A percentile compares a stretch with the other conserved stretches of the same genome.
Conservation (phyloP, 2,329 filamentous ascomycete genomes). For the Talaromyces sp. region DNA sequence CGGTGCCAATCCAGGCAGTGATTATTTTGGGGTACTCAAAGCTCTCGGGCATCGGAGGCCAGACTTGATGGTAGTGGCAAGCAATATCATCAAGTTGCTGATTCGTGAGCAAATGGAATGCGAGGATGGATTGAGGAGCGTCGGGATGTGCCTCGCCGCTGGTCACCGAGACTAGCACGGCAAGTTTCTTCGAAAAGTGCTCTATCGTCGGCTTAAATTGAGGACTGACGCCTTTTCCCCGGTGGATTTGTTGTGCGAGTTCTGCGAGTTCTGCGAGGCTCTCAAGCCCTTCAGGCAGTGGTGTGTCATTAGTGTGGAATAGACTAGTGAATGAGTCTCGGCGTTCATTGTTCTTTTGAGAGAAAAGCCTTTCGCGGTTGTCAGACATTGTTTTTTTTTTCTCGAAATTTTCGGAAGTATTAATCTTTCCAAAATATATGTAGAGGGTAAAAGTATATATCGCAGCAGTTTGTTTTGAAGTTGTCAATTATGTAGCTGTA, state of each 20-base stretch:
- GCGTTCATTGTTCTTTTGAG: background rate
- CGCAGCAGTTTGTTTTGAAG: background rate
- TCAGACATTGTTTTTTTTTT: background rate
- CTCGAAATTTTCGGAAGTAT: background rate
- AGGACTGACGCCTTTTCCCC: background rate
- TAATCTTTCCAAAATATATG: background rate
- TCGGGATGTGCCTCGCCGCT: conserved; percentile 32
- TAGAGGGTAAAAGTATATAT: background rate
- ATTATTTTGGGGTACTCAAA: conserved; percentile 31
- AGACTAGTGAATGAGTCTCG: background rate
- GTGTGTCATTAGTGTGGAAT: background rate
- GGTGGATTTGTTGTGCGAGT: background rate
- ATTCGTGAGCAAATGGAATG: conserved; percentile 39
- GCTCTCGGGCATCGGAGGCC: conserved; percentile 28
- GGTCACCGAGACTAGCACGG: conserved; percentile 27
- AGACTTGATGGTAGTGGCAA: conserved; percentile 38
- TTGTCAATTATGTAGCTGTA: background rate
- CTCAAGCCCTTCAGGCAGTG: background rate
- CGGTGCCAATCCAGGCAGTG: conserved; percentile 26
- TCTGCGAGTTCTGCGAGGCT: background rate
- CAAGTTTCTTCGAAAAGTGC: background rate
- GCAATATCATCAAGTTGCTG: conserved; percentile 39
- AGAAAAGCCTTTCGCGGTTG: background rate
- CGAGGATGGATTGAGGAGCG: conserved; percentile 34
- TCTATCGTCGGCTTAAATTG: background rate